A percentile compares a stretch with the other conserved stretches of the same genome.
These are phyloP conservation scores for Lipomyces yamanashiensis DNA, from an alignment of 805 yeast species.

Conservation along the genomic window DNA sequence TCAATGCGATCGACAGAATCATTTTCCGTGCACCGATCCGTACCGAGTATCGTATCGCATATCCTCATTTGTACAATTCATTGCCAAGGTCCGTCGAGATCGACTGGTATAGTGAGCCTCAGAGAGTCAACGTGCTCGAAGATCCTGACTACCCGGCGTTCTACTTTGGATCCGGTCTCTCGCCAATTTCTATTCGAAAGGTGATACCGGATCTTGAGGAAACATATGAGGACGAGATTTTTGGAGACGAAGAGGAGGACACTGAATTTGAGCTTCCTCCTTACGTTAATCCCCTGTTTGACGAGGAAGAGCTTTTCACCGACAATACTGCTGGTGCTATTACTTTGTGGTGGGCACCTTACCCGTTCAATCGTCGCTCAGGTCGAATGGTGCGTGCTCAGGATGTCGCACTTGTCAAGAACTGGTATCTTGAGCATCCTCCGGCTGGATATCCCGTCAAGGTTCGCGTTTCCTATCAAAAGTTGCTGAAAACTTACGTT, in stretches of 20 bases:
- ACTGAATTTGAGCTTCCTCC: slow-evolving; percentile 52
- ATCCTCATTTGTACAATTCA: slow-evolving; percentile 82
- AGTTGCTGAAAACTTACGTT: slow-evolving; percentile 76
- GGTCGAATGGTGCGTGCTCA: slow-evolving; percentile 81
- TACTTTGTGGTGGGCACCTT: slow-evolving; percentile 77
- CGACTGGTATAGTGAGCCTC: slow-evolving; percentile 68
- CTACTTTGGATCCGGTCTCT: slow-evolving; percentile 56
- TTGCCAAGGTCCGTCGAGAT: slow-evolving; percentile 67
- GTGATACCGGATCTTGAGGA: slow-evolving; percentile 39
- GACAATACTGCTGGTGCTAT: slow-evolving; percentile 59
- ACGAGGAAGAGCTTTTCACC: slow-evolving; percentile 52
- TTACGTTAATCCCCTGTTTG: slow-evolving; percentile 58
- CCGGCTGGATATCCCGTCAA: slow-evolving; percentile 66
- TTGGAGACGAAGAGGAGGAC: slow-evolving; percentile 43
- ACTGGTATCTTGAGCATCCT: slow-evolving; percentile 78
- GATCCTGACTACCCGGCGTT: slow-evolving; percentile 62
- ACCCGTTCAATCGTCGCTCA: slow-evolving; percentile 77
- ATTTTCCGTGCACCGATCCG: slow-evolving; percentile 77
- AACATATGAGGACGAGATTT: slow-evolving; percentile 38
- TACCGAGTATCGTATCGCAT: slow-evolving; percentile 86
- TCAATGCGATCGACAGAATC: slow-evolving; percentile 84
- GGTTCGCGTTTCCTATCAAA: slow-evolving; percentile 85
- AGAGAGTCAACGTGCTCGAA: slow-evolving; percentile 54
- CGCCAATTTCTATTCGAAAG: slow-evolving; percentile 56
- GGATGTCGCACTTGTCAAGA: slow-evolving; percentile 83